Evolutionary conservation across 2,329 filamentous ascomycete species (phyloP), one percentile per base, ranked within the genome.

Genomic region (Alternaria novae-zelandiae): DNA sequence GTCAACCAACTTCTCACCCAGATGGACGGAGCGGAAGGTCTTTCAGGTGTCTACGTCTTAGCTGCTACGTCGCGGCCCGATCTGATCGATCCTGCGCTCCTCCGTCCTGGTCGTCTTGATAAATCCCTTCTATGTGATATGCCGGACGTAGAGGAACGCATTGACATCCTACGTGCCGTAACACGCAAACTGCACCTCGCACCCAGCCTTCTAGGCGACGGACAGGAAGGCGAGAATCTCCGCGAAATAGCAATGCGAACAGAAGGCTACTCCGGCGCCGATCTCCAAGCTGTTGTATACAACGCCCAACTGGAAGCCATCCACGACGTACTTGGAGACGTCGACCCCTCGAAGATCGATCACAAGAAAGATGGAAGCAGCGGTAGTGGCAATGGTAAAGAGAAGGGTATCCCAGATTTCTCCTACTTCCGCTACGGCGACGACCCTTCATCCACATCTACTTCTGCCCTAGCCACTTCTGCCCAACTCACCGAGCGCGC

Each of bases 1-100:
- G 96, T 99, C 71, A 99, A 99, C 79, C 96, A 99, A 84, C 89
- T 99, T 61, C 87, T 99, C 11, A 99, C 96, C 0, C 95, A 98
- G 80, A 99, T 99, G 96, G 96, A 99, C 75, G 96, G 96, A 75
- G 96, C 96, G 0, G 96, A 99, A 80, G 96, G 96, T 0, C 83
- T 99, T 5, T 94, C 91, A 0, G 96, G 96, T 2, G 96, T 99
- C 0, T 99, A 99, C 73, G 96, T 99, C 6, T 87, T 99, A 3
- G 96, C 96, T 21, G 96, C 96, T 1, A 99, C 96, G 0, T 95
- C 91, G 1, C 86, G 96, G 6, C 96, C 96, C 0, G 96, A 99
- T 79, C 83, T 99, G 13, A 98, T 99, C 64, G 96, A 99, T 77
- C 95, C 96, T 12, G 96, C 96, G 0, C 84, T 99, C 25, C 86